These are phyloP conservation scores for Coprinopsis strossmayeri DNA, from an alignment of 768 basidiomycete species.

Conservation along the genomic window DNA sequence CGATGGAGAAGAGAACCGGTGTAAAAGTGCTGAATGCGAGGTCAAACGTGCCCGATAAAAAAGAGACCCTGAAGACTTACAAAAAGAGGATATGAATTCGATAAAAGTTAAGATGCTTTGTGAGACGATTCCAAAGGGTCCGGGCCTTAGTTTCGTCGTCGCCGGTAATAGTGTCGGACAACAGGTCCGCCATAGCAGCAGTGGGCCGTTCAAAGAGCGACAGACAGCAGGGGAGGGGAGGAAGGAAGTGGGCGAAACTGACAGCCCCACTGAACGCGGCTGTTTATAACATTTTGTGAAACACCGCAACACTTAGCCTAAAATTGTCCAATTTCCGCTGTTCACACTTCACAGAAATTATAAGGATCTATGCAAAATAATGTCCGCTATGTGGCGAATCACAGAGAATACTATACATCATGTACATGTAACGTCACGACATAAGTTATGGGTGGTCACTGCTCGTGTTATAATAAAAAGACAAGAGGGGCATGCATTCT, in stretches of 20 bases:
- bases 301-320: no score
- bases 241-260: no score
- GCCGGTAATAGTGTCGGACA: not conserved
- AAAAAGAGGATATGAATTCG: conserved; percentile 57
- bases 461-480: not conserved
- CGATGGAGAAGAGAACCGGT: conserved; percentile 70
- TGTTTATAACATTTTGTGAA: no score
- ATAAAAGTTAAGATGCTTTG: conserved; percentile 59
- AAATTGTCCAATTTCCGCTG: not conserved
- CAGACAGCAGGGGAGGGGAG: no score
- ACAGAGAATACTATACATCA: conserved; percentile 7
- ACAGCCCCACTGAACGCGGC: no score
- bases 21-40: conserved; percentile 51
- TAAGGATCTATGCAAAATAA: conserved; percentile 1
- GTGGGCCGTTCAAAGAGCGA: no score
- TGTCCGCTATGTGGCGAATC: not conserved
- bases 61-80: conserved; percentile 28
- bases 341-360: no score
- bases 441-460: conserved; percentile 10
- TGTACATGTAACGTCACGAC: conserved; percentile 7
- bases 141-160: conserved; percentile 1
- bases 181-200: no score
- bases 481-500: not conserved
- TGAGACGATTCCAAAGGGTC: conserved; percentile 24
- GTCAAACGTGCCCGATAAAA: conserved; percentile 8